Base-by-base conservation (phyloP, 2,329 filamentous ascomycete species). In the Stagonosporopsis rhizophila region DNA sequence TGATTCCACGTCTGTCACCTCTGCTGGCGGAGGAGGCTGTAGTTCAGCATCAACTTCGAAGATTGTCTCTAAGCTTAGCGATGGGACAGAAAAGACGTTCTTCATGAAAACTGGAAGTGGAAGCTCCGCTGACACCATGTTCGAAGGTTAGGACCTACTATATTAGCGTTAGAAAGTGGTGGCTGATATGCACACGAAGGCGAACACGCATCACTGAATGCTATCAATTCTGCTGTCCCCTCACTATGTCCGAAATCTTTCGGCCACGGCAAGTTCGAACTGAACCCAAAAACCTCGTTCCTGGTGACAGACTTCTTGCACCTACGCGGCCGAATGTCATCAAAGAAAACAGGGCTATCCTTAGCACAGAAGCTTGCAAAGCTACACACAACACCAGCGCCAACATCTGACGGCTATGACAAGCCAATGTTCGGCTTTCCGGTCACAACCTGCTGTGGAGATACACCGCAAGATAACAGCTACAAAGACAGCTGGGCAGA, bases 151-250 rank as follows among this genome's bases (percentile, higher is more conserved):
- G 46, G 9, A 12, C 4, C 1, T 15, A 19, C 17, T 23, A 17
- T 6, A 35, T 11, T 8, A 23, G 38, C 25, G 15, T 20, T 9
- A 6, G 35, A 25, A 25, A 19, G 41, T 34, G 53, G 25, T 3
- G 22, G 56, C 59, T 68, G 46, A 70, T 42, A 44, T 28, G 28
- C 11, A n/a, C 1, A 23, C 42, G 12, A 64, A 85, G 91, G 93
- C 58, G 94, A 97, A 76, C 89, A 92, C 71, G 85, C 85, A 45
- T 96, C 91, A 2, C 85, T 97, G 51, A 93, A 92, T 70, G 90
- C 92, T 50, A 90, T 98, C 63, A 84, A 92, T 71, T 70, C 80
- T 41, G 81, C 81, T 14, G 89, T 95, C 0, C 89, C 92, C 1
- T 83, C 83, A 28, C 84, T 97, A 49, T 94, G 90, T 69, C 92